Evolutionary conservation across 768 basidiomycete genomes (phyloP).

Genomic region (Hydnomerulius pinastri): DNA sequence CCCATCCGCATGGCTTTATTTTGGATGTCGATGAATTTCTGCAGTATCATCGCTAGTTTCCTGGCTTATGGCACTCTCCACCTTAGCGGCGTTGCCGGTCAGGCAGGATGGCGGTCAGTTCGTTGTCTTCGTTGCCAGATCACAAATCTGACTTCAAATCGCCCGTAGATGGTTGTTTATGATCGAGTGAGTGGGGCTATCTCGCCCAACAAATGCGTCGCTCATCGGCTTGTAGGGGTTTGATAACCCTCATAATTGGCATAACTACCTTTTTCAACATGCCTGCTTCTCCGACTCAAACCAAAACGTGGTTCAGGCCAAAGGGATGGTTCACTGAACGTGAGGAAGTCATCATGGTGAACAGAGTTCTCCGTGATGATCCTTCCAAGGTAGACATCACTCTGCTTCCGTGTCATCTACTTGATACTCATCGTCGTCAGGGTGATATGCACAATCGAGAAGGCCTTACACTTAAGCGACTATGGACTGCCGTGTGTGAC

Average conservation of each 20-base stretch:
- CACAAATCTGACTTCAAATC: not conserved
- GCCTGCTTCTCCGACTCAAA: constrained; percentile 61
- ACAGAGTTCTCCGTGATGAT: constrained; percentile 57
- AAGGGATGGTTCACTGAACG: constrained; percentile 63
- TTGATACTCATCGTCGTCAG: constrained; percentile 32
- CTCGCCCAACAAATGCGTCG: too few species aligned
- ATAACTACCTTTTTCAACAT: constrained; percentile 55
- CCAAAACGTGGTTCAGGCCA: constrained; percentile 54
- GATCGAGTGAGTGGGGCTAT: constrained; percentile 40
- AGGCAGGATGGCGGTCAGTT: constrained; percentile 51
- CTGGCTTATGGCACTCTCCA: constrained; percentile 62
- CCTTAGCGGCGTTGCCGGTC: constrained; percentile 55
- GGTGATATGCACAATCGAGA: constrained; percentile 67
- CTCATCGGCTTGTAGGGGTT: constrained; percentile 25
- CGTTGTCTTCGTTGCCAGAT: not conserved
- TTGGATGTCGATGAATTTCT: constrained; percentile 52
- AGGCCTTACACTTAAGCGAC: constrained; percentile 47
- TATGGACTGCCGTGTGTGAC: constrained; percentile 56
- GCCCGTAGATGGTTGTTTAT: constrained; percentile 55
- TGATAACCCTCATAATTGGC: constrained; percentile 51
- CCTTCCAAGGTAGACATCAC: constrained; percentile 47
- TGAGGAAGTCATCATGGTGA: constrained; percentile 59
- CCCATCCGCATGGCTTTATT: constrained; percentile 57
- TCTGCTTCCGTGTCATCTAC: not conserved
- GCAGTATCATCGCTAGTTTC: constrained; percentile 52